Evolutionary conservation across 1,284 basidiomycete species (phyloP).

Genomic region (Sporisorium iseilematis-ciliati): DNA sequence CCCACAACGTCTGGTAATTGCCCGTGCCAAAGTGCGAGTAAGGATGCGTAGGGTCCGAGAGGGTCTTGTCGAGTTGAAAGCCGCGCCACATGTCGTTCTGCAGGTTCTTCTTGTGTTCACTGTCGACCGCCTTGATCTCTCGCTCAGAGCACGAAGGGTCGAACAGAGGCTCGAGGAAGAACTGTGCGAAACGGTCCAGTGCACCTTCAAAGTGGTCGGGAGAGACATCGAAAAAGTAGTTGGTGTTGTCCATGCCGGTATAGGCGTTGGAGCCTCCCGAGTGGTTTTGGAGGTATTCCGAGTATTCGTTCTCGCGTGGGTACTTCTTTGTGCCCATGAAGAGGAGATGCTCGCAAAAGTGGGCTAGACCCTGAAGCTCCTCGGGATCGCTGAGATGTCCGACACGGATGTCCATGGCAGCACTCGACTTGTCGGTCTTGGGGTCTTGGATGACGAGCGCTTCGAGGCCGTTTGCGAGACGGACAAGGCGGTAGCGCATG

Average conservation of each 20-base stretch:
- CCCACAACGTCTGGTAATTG: slow-evolving; percentile 84
- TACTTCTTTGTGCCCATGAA: slow-evolving; percentile 81
- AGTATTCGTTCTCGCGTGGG: slow-evolving; percentile 67
- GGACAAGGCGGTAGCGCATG: slow-evolving; percentile 76
- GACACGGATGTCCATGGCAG: slow-evolving; percentile 93
- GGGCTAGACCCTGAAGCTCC: slow-evolving; percentile 78
- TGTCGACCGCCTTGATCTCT: slow-evolving; percentile 96
- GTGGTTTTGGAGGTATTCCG: slow-evolving; percentile 86
- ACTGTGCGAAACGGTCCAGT: slow-evolving; percentile 89
- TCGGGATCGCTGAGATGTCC: slow-evolving; percentile 91
- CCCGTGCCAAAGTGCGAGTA: slow-evolving; percentile 97
- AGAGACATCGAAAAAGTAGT: slow-evolving; percentile 92
- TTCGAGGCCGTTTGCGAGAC: slow-evolving; percentile 87
- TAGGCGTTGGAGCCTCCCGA: slow-evolving; percentile 94
- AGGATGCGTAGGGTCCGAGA: slow-evolving; percentile 80
- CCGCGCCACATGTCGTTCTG: slow-evolving; percentile 97
- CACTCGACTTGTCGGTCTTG: slow-evolving; percentile 92
- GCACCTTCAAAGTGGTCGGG: slow-evolving; percentile 86
- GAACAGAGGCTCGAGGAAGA: slow-evolving; percentile 95
- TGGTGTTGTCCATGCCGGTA: slow-evolving; percentile 92
- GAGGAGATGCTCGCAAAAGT: slow-evolving; percentile 94
- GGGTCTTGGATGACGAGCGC: slow-evolving; percentile 87
- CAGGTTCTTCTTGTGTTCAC: slow-evolving; percentile 97
- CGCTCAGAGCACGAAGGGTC: slow-evolving; percentile 89
- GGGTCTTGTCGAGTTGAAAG: slow-evolving; percentile 93